Evolutionary conservation across 2,329 filamentous ascomycete genomes (phyloP).

Genomic region (Ophiostoma sp.): DNA sequence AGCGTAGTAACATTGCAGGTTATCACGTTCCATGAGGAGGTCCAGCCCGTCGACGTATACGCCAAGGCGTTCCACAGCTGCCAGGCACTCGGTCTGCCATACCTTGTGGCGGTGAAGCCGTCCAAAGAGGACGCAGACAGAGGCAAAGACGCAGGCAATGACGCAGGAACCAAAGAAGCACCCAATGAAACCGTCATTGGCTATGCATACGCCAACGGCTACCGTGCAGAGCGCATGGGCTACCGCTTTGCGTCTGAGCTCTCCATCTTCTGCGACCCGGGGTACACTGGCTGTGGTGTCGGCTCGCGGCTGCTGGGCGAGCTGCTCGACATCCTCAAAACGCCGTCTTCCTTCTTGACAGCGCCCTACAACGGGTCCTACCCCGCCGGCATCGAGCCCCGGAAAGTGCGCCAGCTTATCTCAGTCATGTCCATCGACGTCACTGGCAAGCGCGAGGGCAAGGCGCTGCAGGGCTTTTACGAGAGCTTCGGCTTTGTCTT

Average conservation of each 20-base stretch:
- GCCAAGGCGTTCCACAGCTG: conserved; percentile 8
- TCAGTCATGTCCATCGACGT: neutral
- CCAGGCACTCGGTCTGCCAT: conserved; percentile 12
- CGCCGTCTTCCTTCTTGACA: neutral
- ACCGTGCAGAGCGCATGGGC: neutral
- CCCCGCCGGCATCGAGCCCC: neutral
- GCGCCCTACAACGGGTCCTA: neutral
- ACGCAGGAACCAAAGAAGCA: no score
- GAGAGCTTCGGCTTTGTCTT: neutral
- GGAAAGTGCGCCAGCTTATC: neutral
- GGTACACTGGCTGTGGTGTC: conserved; percentile 14
- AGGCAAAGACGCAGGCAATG: no score
- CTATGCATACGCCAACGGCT: neutral
- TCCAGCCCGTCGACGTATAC: conserved; percentile 12
- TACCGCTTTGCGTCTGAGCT: conserved; percentile 17
- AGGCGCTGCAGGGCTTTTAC: neutral
- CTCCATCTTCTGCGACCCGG: conserved; percentile 18
- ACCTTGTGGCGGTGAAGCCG: conserved; percentile 15
- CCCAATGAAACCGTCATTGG: neutral
- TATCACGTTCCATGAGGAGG: conserved; percentile 13
- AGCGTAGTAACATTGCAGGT: neutral
- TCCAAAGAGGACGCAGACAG: neutral
- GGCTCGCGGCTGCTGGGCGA: conserved; percentile 15
- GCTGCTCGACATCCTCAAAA: conserved; percentile 10
- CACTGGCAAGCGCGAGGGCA: neutral